Evolutionary conservation across 768 basidiomycete species (phyloP).

Genomic region (Psilocybe tampanensis): DNA sequence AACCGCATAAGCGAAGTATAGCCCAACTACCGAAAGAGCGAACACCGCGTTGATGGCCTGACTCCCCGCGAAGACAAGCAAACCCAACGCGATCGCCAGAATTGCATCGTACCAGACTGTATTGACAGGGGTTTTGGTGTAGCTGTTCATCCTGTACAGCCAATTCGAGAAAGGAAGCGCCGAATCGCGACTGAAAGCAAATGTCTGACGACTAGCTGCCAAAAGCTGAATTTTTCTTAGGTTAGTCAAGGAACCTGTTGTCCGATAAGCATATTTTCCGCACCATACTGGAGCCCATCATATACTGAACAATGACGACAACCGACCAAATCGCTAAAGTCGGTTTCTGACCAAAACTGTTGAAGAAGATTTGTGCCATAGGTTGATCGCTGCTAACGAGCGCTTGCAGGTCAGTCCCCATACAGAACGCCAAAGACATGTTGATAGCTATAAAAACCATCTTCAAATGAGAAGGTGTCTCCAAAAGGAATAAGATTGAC

Average conservation of each 20-base stretch:
- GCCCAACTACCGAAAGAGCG: too few species aligned
- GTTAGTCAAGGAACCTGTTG: neutral
- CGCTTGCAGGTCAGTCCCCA: conserved; percentile 50
- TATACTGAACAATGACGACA: conserved; percentile 46
- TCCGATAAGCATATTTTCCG: neutral
- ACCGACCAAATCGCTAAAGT: conserved; percentile 41
- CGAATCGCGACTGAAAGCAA: conserved; percentile 71
- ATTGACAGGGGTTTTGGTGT: too few species aligned
- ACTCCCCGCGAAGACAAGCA: too few species aligned
- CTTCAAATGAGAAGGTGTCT: neutral
- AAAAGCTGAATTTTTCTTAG: conserved; percentile 22
- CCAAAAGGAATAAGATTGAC: neutral
- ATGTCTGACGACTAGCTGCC: conserved; percentile 55
- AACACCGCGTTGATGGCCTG: too few species aligned
- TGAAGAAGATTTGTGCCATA: conserved; percentile 62
- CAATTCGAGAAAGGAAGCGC: conserved; percentile 65
- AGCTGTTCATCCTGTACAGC: conserved; percentile 60
- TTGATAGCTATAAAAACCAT: conserved; percentile 45
- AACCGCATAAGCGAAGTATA: too few species aligned
- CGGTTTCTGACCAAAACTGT: conserved; percentile 41
- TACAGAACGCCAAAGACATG: conserved; percentile 63
- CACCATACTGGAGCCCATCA: conserved; percentile 65
- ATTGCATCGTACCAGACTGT: too few species aligned
- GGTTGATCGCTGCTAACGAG: conserved; percentile 52
- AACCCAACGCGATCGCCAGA: too few species aligned